phyloP scores from a whole-genome alignment of 2,329 filamentous ascomycete species.

The Fusarium sp. region DNA sequence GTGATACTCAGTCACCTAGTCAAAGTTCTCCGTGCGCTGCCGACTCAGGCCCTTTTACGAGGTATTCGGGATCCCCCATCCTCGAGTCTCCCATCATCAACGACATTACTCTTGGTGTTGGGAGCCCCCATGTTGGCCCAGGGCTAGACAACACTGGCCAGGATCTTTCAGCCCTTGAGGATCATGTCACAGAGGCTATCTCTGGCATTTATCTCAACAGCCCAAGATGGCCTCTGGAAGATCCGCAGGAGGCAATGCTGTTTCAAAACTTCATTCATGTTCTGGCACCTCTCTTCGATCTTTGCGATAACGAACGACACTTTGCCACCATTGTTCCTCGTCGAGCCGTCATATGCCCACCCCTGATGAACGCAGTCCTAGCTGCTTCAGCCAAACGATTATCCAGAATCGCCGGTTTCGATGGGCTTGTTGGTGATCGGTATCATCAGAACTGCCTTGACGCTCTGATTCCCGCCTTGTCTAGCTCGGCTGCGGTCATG shows the following conservation, averaged over 20 bases:
- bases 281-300: constrained; percentile 43
- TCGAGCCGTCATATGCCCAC: constrained; percentile 42
- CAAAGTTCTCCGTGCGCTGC: constrained; percentile 15
- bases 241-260: constrained; percentile 44
- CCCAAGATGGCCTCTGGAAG: constrained; percentile 37
- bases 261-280: constrained; percentile 44
- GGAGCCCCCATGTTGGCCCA: constrained; percentile 10
- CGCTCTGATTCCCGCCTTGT: constrained; percentile 43
- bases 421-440: constrained; percentile 38
- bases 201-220: constrained; percentile 38
- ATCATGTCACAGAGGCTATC: constrained; percentile 32
- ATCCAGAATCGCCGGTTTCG: constrained; percentile 36
- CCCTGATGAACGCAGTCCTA: constrained; percentile 45
- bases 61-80: constrained; percentile 10
- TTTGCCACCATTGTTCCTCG: constrained; percentile 46
- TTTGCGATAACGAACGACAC: constrained; percentile 45
- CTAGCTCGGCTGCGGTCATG: constrained; percentile 40
- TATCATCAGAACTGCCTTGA: constrained; percentile 46
- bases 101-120: constrained; percentile 13
- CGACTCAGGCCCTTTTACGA: constrained; percentile 11
- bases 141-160: constrained; percentile 17
- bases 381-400: constrained; percentile 44
- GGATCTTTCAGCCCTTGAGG: constrained; percentile 16
- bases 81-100: constrained; percentile 14
- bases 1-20: constrained; percentile 27